Base-by-base conservation (phyloP, 225 moss, liverwort and hornwort species). In the Bryum argenteum region DNA sequence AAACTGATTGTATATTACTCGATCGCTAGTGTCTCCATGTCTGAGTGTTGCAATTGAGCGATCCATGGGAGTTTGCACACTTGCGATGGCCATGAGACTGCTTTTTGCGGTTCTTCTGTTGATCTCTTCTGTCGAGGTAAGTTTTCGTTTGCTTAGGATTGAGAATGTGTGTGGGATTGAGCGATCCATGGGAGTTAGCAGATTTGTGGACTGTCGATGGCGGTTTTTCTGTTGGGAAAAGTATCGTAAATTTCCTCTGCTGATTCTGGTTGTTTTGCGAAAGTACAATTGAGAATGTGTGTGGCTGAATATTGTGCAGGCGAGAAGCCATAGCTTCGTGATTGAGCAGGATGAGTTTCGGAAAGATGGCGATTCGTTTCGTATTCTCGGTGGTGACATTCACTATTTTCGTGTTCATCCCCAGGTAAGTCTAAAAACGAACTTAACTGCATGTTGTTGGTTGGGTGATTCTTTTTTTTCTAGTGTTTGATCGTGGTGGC, bases 371-470 rank as follows among this genome's bases (percentile, higher is more conserved):
- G 58, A 47, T 15, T 81, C 89, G 17, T 92, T 90, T 64, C 81
- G 83, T 54, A 95, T 95, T 62, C 73, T 92, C 26, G 95, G 92
- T 42, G 95, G 95, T 17, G 87, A 85, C 52, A 62, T 95, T 2
- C 95, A 95, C 83, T 92, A 95, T 58, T 95, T 95, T 60, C 86
- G 92, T 56, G 81, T 95, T 8, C 90, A 82, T 71, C 90, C 90
- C 5, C 73, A 89, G 92, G 95, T 62, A 82, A 89, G 89, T 39
- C 44, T 33, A 42, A 4, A 13, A 44, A 44, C 54, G 39, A 22
- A 52, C n/a, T 48, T 28, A 14, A 15, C 59, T 37, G 47, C 13
- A 14, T 45, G 33, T 28, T 59, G 47, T 8, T 47, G 7, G 10
- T 10, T 33, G 19, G 16, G 18, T 18, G 18, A 19, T 33, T 58